Conservation (phyloP, 1,284 basidiomycete species). For the Crepidotus sp. region DNA sequence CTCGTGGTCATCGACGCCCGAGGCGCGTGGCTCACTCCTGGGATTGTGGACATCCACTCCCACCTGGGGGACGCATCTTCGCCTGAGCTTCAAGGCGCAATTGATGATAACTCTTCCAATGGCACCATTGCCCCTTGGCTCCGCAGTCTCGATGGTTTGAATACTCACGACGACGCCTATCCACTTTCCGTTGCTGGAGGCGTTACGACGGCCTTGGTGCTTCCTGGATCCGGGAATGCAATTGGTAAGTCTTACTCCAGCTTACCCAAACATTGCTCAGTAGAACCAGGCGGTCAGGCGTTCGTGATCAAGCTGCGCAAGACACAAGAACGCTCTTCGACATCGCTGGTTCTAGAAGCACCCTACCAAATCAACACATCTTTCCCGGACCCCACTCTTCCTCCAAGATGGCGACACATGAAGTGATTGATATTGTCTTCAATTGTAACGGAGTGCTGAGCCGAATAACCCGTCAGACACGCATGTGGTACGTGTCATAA, state of each 20-base stretch:
- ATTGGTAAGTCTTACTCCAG: slow-evolving; percentile 27
- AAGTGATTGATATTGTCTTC: slow-evolving; percentile 32
- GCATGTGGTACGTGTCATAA: slow-evolving; percentile 43
- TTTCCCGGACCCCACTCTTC: slow-evolving; percentile 30
- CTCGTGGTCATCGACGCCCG: slow-evolving; percentile 36
- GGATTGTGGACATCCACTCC: slow-evolving; percentile 66
- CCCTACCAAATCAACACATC: slow-evolving; percentile 37
- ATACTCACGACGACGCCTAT: slow-evolving; percentile 55
- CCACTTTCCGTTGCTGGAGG: slow-evolving; percentile 51
- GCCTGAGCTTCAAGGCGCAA: slow-evolving; percentile 34
- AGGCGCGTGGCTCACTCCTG: slow-evolving; percentile 44
- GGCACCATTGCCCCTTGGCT: slow-evolving; percentile 51
- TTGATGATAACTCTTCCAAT: slow-evolving; percentile 45
- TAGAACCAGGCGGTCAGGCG: slow-evolving; percentile 44
- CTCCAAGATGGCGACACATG: slow-evolving; percentile 46
- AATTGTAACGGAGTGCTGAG: not conserved
- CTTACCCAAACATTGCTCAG: not conserved
- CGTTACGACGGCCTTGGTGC: slow-evolving; percentile 58
- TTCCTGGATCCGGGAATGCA: slow-evolving; percentile 39
- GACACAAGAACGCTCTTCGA: slow-evolving; percentile 44
- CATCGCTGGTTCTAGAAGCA: slow-evolving; percentile 51
- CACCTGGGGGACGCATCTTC: slow-evolving; percentile 49
- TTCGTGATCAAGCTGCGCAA: slow-evolving; percentile 58
- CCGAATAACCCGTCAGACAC: slow-evolving; percentile 31
- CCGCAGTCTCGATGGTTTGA: slow-evolving; percentile 51